phyloP scores from a whole-genome alignment of 129 eudicot genomes.

The Helichrysum umbraculigerum region DNA sequence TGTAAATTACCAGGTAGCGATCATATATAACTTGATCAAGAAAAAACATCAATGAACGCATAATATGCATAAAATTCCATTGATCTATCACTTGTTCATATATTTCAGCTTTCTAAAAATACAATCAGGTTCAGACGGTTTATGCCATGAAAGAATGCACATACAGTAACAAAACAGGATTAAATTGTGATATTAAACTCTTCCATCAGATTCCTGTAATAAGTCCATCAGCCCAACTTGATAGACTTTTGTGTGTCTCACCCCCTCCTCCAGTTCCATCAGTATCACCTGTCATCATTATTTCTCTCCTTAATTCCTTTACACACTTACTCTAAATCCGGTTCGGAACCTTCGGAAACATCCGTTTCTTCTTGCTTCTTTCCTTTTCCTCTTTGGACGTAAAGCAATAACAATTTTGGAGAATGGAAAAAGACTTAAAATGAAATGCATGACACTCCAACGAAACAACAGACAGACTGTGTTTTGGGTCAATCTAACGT shows the following conservation, averaged over 20 bases:
- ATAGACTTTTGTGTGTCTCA: neutral
- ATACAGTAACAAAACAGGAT: too few relatives aligned
- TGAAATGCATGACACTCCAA: neutral
- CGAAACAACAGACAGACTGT: neutral
- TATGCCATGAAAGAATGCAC: too few relatives aligned
- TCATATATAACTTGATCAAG: too few relatives aligned
- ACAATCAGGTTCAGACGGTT: neutral
- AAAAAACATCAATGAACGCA: constrained; percentile 23
- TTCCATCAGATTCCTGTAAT: neutral
- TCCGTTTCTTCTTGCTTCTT: neutral
- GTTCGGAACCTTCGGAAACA: neutral
- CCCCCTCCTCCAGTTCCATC: constrained; percentile 11
- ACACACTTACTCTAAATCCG: constrained; percentile 10
- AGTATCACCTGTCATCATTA: neutral
- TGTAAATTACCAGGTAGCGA: too few relatives aligned
- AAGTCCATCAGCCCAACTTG: neutral
- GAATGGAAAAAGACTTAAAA: too few relatives aligned
- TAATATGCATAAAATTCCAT: neutral
- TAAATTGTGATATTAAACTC: too few relatives aligned
- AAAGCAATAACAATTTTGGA: too few relatives aligned
- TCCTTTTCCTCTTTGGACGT: neutral
- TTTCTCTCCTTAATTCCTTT: neutral
- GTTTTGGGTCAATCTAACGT: neutral
- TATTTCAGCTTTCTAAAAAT: neutral
- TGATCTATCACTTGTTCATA: too few relatives aligned